A percentile compares a stretch with the other conserved stretches of the same genome.
These are phyloP conservation scores for Aureobasidium sp. DNA, from an alignment of 2,329 filamentous ascomycete genomes.

Conservation along the genomic window DNA sequence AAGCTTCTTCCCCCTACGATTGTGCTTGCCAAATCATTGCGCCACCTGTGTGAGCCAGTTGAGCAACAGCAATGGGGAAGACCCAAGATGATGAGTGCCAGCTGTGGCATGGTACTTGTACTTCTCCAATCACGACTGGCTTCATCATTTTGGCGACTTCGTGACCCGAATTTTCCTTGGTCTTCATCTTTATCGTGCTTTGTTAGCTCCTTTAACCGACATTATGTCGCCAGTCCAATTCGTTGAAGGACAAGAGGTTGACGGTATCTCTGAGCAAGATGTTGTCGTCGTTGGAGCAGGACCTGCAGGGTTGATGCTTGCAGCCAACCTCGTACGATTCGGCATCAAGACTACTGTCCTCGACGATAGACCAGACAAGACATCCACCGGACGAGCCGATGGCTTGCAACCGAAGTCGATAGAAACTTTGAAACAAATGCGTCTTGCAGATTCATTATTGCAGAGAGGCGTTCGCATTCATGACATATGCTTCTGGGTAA, in stretches of 20 bases:
- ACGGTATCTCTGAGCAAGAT: constrained; percentile 8
- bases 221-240: constrained; percentile 8
- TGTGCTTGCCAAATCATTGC: background rate
- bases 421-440: constrained; percentile 67
- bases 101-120: background rate
- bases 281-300: constrained; percentile 35
- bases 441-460: constrained; percentile 61
- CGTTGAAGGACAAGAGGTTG: background rate
- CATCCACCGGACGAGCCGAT: constrained; percentile 61
- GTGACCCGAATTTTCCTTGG: background rate
- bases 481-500: constrained; percentile 68
- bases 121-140: background rate
- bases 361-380: constrained; percentile 63
- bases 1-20: background rate
- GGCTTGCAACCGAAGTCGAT: constrained; percentile 73
- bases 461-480: constrained; percentile 63
- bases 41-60: background rate
- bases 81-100: background rate
- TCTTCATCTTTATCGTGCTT: too few species aligned
- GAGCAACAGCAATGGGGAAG: background rate
- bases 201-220: too few species aligned
- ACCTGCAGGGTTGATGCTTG: constrained; percentile 38
- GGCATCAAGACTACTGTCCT: constrained; percentile 60
- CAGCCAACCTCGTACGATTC: constrained; percentile 54
- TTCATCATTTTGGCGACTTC: background rate